phyloP scores from a whole-genome alignment of 2,329 filamentous ascomycete species.

The Chaetomium strumarium region DNA sequence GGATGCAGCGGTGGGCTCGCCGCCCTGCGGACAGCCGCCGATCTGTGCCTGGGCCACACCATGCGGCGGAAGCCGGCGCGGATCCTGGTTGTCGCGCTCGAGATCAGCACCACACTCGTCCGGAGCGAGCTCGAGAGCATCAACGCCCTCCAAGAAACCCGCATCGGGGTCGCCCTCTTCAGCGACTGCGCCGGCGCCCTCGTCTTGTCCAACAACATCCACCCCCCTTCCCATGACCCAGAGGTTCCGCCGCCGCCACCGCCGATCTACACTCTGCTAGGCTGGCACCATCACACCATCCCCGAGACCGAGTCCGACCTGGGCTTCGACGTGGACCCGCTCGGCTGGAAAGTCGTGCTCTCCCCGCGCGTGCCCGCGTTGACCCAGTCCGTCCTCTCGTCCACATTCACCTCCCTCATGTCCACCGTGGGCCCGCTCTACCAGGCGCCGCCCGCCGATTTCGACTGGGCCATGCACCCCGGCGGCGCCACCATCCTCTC shows the following conservation, averaged over 20 bases:
- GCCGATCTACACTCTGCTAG: constrained; percentile 52
- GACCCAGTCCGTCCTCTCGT: constrained; percentile 44
- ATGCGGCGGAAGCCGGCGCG: constrained; percentile 54
- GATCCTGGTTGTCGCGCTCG: constrained; percentile 59
- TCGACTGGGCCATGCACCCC: constrained; percentile 70
- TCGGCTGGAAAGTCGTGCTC: constrained; percentile 63
- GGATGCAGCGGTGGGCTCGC: constrained; percentile 62
- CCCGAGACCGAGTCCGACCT: constrained; percentile 57
- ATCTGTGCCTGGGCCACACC: constrained; percentile 58
- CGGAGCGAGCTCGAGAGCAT: constrained; percentile 61
- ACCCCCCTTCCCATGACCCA: not conserved
- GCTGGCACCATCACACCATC: constrained; percentile 59
- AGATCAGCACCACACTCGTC: constrained; percentile 55
- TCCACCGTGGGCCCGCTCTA: constrained; percentile 39
- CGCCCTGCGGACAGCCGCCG: constrained; percentile 57
- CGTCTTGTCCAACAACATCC: constrained; percentile 58
- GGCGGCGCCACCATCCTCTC: constrained; percentile 62
- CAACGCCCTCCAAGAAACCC: constrained; percentile 50
- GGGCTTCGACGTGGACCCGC: constrained; percentile 59
- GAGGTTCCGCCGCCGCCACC: not conserved
- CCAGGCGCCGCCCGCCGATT: constrained; percentile 45
- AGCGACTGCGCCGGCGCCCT: constrained; percentile 65
- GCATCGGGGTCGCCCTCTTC: constrained; percentile 62
- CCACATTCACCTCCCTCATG: constrained; percentile 51
- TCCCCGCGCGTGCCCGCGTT: constrained; percentile 55